phyloP scores from a whole-genome alignment of 352 stramenopile species.

The Pythium diclinum region DNA sequence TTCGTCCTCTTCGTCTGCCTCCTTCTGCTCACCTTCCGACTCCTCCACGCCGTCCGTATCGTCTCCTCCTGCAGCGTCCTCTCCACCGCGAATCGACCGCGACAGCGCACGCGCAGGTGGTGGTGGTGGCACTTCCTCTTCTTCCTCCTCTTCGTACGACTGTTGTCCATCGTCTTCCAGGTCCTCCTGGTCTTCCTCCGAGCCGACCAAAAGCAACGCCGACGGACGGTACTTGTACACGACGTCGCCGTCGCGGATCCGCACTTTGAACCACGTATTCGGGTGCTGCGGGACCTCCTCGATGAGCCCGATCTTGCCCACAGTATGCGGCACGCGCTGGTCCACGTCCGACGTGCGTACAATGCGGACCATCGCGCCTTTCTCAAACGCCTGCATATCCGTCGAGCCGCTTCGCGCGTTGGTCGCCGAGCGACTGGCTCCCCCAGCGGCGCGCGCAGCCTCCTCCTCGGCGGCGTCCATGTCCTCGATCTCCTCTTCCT shows the following conservation, averaged over 20 bases:
- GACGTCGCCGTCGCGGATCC: constrained; percentile 79
- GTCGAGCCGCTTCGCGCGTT: constrained; percentile 19
- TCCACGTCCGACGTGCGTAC: constrained; percentile 74
- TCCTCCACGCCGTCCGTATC: constrained; percentile 28
- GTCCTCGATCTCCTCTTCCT: constrained; percentile 30
- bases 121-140: constrained; percentile 13
- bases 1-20: constrained; percentile 39
- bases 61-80: constrained; percentile 29
- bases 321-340: constrained; percentile 77
- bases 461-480: constrained; percentile 24
- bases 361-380: constrained; percentile 68
- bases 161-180: constrained; percentile 6
- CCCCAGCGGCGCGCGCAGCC: background rate
- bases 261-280: constrained; percentile 87
- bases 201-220: constrained; percentile 49
- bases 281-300: constrained; percentile 80
- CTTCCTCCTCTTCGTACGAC: constrained; percentile 27
- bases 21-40: constrained; percentile 48
- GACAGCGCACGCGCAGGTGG: background rate
- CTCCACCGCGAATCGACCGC: constrained; percentile 7
- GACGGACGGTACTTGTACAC: constrained; percentile 87
- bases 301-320: constrained; percentile 75
- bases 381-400: constrained; percentile 54
- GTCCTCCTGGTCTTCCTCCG: constrained; percentile 18
- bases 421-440: background rate